phyloP scores from a whole-genome alignment of 176 grass and related monocot genomes.

The Triticum dicoccoides region DNA sequence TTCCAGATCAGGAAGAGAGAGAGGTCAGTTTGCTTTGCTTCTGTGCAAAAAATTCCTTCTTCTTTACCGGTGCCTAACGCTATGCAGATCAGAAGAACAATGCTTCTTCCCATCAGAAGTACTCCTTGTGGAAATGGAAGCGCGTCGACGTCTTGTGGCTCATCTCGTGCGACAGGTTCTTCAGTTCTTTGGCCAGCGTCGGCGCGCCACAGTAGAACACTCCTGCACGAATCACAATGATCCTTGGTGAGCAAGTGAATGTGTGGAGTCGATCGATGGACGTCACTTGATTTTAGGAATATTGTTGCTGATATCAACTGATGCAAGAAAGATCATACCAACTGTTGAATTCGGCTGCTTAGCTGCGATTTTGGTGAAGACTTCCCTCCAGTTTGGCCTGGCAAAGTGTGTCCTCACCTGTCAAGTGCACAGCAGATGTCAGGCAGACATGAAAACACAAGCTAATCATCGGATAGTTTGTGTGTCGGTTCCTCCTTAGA shows the following conservation, averaged over 20 bases:
- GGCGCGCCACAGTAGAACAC: conserved; percentile 96
- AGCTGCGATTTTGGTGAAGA: conserved; percentile 75
- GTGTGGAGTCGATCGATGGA: not conserved
- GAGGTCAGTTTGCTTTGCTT: conserved; percentile 54
- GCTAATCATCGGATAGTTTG: not conserved
- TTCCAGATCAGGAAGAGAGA: conserved; percentile 57
- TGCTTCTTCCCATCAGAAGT: conserved; percentile 51
- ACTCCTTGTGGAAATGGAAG: conserved; percentile 99
- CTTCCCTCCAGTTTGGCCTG: conserved; percentile 96
- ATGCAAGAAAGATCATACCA: conserved; percentile 44
- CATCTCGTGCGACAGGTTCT: conserved; percentile 77
- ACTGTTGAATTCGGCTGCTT: conserved; percentile 88
- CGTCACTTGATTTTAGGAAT: not conserved
- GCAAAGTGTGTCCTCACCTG: conserved; percentile 99
- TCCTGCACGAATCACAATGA: conserved; percentile 38
- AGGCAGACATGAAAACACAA: not conserved
- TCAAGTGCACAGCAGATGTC: not conserved
- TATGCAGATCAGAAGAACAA: conserved; percentile 26
- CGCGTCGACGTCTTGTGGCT: conserved; percentile 84
- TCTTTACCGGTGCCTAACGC: conserved; percentile 36
- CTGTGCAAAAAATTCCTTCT: conserved; percentile 59
- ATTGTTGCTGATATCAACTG: conserved; percentile 6
- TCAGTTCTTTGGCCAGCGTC: conserved; percentile 79
- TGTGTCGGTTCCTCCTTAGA: not conserved
- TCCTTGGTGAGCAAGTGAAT: not conserved